Evolutionary conservation across 139 green algal genomes (phyloP).

Genomic region (Chlorella sorokiniana): DNA sequence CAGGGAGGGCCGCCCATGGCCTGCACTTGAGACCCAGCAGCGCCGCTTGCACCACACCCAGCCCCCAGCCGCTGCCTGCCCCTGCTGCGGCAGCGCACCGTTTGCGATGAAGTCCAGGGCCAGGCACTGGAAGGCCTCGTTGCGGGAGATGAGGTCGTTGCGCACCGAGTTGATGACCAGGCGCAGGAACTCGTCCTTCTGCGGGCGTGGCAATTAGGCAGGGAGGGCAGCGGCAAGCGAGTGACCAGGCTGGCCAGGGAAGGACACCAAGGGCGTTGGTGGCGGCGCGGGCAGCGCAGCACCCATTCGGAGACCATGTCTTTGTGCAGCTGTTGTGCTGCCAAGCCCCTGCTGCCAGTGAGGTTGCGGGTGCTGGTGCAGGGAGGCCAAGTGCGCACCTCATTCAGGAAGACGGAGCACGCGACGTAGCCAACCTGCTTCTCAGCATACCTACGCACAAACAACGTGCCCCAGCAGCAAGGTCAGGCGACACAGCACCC

Average conservation of each 20-base stretch:
- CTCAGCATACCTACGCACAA: constrained; percentile 84
- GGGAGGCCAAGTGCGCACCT: constrained; percentile 57
- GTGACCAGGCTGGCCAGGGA: not conserved
- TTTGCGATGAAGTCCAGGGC: constrained; percentile 90
- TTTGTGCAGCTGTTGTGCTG: no score
- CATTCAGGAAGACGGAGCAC: constrained; percentile 87
- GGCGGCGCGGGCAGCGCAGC: no score
- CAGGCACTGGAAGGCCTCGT: constrained; percentile 96
- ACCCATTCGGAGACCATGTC: no score
- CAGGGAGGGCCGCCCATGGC: no score
- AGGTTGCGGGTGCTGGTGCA: not conserved
- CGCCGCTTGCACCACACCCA: not conserved
- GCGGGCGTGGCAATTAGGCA: not conserved
- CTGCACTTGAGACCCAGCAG: no score
- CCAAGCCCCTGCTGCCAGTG: not conserved
- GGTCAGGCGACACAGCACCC: not conserved
- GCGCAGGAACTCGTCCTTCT: constrained; percentile 96
- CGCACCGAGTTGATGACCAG: constrained; percentile 97
- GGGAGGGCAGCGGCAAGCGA: not conserved
- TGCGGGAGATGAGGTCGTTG: constrained; percentile 90
- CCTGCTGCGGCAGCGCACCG: constrained; percentile 58
- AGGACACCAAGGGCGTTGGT: not conserved
- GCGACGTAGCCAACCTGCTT: constrained; percentile 99
- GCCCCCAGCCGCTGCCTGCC: not conserved
- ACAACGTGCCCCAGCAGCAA: not conserved